Base-by-base conservation (phyloP, 139 green algal genomes). In the Closterium sp. region DNA sequence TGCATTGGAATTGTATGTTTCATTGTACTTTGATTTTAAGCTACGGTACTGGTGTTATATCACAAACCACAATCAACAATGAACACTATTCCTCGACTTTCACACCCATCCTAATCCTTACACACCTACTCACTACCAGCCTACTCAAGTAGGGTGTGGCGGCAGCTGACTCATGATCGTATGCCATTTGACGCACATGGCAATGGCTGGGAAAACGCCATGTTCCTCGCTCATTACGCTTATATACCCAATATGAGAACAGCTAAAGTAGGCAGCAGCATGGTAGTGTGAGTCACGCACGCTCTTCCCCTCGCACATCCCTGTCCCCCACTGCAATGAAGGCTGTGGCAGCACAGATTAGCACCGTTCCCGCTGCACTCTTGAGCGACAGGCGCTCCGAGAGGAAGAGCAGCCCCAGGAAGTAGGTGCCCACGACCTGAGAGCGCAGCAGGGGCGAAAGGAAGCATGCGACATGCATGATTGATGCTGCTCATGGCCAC, bases 371-470 rank as follows among this genome's bases (percentile, higher is more conserved):
- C 5, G 91, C 21, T 31, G 38, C 91, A 64, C 86, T 87, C 23
- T 81, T 21, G 7, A 89, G 28, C 2, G 86, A 86, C 6, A 87
- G 86, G 19, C 43, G 85, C 33, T 93, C 91, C 38, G 30, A 33
- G 5, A 93, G 86, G 33, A 93, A 93, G 12, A 64, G 16, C 16
- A 93, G 86, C 25, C 86, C 91, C 43, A 93, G 64, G 12, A 43
- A 19, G 55, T 91, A 91, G 2, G 91, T 93, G 32, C 35, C 91
- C 55, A 93, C 21, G 1, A 93, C 86, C 91, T 93, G 90, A 23
- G 3, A 4, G 83, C 25, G 30, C 30, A 1, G 6, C 4, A 34
- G 83, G 30, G 83, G 7, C 21, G 30, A 64, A 36, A 38, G 33
- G 25, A 88, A 31, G 28, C 31, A 55, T 66, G 23, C 5, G 21